phyloP scores from a whole-genome alignment of 2,329 filamentous ascomycete species.

The Aspergillus sergii region DNA sequence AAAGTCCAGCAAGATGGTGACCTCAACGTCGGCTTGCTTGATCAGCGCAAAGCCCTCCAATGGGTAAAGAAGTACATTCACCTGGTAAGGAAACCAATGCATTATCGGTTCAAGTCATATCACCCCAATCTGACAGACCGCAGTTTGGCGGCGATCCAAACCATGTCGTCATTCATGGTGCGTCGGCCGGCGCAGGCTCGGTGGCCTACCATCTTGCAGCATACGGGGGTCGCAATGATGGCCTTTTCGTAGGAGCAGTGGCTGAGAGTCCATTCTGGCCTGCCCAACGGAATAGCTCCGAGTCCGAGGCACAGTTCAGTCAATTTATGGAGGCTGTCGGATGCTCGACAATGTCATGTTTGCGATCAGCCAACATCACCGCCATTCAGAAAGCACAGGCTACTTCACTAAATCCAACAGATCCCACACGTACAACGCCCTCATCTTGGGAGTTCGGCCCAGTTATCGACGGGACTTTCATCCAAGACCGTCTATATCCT shows the following conservation, averaged over 20 bases:
- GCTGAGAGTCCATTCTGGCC: slow-evolving; percentile 54
- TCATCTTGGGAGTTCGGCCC: slow-evolving; percentile 60
- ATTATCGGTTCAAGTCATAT: not conserved
- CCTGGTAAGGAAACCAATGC: slow-evolving; percentile 11
- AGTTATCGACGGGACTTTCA: slow-evolving; percentile 57
- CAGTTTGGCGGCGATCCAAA: slow-evolving; percentile 62
- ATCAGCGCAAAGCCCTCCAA: slow-evolving; percentile 61
- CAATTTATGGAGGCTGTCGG: slow-evolving; percentile 47
- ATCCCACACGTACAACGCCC: slow-evolving; percentile 28
- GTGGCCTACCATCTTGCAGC: slow-evolving; percentile 58
- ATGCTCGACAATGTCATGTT: slow-evolving; percentile 49
- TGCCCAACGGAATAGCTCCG: slow-evolving; percentile 46
- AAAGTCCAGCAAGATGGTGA: slow-evolving; percentile 58
- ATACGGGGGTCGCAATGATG: slow-evolving; percentile 51
- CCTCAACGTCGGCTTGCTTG: slow-evolving; percentile 65
- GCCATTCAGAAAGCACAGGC: slow-evolving; percentile 46
- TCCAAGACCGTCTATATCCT: slow-evolving; percentile 55
- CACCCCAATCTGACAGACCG: not conserved
- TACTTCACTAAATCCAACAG: slow-evolving; percentile 44
- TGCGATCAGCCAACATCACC: slow-evolving; percentile 45
- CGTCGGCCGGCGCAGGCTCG: slow-evolving; percentile 63
- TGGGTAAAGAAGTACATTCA: slow-evolving; percentile 65
- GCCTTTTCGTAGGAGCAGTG: slow-evolving; percentile 52
- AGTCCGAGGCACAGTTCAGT: slow-evolving; percentile 53
- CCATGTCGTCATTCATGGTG: slow-evolving; percentile 63